phyloP scores from a whole-genome alignment of 805 yeast genomes.

The Sugiyamaella valdiviana region DNA sequence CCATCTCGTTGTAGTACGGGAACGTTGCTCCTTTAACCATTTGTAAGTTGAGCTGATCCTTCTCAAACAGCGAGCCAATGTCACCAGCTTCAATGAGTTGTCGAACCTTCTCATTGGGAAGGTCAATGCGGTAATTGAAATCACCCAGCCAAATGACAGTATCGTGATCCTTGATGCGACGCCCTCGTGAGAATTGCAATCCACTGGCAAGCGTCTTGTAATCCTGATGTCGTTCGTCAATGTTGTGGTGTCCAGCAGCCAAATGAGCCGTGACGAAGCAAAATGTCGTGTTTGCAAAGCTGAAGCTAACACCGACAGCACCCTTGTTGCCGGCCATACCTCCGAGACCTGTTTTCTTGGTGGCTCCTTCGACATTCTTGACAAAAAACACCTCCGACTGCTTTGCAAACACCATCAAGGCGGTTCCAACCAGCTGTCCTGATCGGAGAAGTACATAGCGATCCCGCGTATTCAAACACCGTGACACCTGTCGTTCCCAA shows the following conservation, averaged over 20 bases:
- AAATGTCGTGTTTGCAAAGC: constrained; percentile 70
- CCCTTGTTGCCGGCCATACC: constrained; percentile 98
- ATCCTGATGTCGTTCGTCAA: constrained; percentile 81
- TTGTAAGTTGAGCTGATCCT: constrained; percentile 76
- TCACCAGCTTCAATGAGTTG: constrained; percentile 42
- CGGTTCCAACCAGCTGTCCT: constrained; percentile 87
- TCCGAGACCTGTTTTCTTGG: constrained; percentile 91
- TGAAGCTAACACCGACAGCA: constrained; percentile 86
- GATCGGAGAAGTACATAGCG: constrained; percentile 66
- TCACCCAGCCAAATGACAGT: constrained; percentile 93
- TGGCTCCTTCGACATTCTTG: constrained; percentile 87
- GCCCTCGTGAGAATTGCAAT: constrained; percentile 70
- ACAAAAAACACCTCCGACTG: constrained; percentile 52
- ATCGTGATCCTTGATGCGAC: constrained; percentile 75
- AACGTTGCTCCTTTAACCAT: constrained; percentile 68
- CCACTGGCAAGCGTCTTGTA: constrained; percentile 70
- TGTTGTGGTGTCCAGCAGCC: constrained; percentile 84
- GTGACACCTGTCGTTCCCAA: constrained; percentile 69
- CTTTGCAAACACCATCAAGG: constrained; percentile 64
- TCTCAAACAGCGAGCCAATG: constrained; percentile 47
- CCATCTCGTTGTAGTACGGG: constrained; percentile 68
- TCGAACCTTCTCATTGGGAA: constrained; percentile 71
- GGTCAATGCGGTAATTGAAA: constrained; percentile 70
- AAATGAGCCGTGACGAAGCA: constrained; percentile 86
- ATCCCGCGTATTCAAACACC: constrained; percentile 53